These are phyloP conservation scores for Scheffersomyces insectosa DNA, from an alignment of 1,139 yeast species.

Conservation along the genomic window DNA sequence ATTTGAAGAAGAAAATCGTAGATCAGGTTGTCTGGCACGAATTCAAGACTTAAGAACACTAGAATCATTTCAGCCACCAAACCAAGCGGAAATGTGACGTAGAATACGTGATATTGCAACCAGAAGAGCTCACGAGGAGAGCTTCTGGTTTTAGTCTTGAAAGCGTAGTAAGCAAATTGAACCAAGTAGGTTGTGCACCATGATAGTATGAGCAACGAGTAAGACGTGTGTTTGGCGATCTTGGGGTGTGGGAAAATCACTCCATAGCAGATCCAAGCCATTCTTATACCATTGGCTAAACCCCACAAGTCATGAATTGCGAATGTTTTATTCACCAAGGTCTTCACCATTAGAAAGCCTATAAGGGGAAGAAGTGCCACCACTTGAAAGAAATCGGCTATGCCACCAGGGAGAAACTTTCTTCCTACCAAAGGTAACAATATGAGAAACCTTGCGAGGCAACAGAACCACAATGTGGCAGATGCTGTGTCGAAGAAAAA, in stretches of 20 bases:
- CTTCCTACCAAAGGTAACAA: conserved; percentile 63
- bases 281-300: conserved; percentile 29
- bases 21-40: conserved; percentile 35
- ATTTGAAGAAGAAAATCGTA: conserved; percentile 29
- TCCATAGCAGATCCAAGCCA: conserved; percentile 47
- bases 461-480: conserved; percentile 52
- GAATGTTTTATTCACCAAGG: conserved; percentile 13
- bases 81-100: conserved; percentile 47
- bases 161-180: conserved; percentile 49
- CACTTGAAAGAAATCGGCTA: conserved; percentile 62
- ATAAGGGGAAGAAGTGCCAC: conserved; percentile 38
- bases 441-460: conserved; percentile 50
- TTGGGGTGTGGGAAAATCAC: conserved; percentile 50
- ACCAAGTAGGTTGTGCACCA: conserved; percentile 47
- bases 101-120: conserved; percentile 42
- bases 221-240: conserved; percentile 49
- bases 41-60: conserved; percentile 50
- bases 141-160: conserved; percentile 41
- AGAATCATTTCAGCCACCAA: conserved; percentile 53
- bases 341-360: conserved; percentile 25
- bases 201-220: conserved; percentile 47
- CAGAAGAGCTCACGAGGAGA: conserved; percentile 34
- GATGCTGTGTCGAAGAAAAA: conserved; percentile 39
- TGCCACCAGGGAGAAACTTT: conserved; percentile 65
- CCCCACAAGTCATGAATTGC: conserved; percentile 25